Base-by-base conservation (phyloP, 1,139 yeast species). In the Hansenula sp. region DNA sequence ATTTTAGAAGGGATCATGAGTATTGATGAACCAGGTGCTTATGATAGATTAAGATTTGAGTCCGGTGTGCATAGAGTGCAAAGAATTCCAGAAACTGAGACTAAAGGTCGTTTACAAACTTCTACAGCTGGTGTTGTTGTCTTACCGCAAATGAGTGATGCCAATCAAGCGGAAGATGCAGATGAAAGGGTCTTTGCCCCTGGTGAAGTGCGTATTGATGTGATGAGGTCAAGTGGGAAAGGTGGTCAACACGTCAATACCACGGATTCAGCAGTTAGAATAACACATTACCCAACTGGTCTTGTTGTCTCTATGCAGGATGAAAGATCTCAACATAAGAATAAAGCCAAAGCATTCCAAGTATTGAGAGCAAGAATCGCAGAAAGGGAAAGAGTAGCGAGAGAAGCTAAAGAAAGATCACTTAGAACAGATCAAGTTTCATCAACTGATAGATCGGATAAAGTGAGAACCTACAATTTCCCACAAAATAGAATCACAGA, bases 191-290 rank as follows among this genome's bases (percentile, higher is more conserved):
- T 78, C 48, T 89, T 93, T 65, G 82, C 80, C 16, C 89, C 94
- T 0, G 96, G 88, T 3, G 99, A 93, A 58, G 83, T 93, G 15
- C 74, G 96, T 49, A 79, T 93, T 5, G 99, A 94, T 63, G 89
- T 94, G 13, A 94, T 91, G 97, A 73, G 99, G 57, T 89, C 99
- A 0, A 82, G 96, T 43, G 99, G 99, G 3, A 86, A 95, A 52
- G 99, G 99, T 44, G 99, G 99, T 0, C 99, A 93, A 66, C 99
- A 94, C 61, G 99, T 93, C 40, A 93, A 94, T 61, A 93, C 97
- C 17, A 93, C 99, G 0, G 99, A 93, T 62, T 89, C 97, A 1
- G 99, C 99, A 0, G 98, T 93, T 17, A 74, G 99, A 55, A 68
- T 94, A 33, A 90, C 94, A 0, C 99, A 93, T 66, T 72, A 85